Conservation (phyloP, 139 green algal genomes). For the Asterochloris erici region DNA sequence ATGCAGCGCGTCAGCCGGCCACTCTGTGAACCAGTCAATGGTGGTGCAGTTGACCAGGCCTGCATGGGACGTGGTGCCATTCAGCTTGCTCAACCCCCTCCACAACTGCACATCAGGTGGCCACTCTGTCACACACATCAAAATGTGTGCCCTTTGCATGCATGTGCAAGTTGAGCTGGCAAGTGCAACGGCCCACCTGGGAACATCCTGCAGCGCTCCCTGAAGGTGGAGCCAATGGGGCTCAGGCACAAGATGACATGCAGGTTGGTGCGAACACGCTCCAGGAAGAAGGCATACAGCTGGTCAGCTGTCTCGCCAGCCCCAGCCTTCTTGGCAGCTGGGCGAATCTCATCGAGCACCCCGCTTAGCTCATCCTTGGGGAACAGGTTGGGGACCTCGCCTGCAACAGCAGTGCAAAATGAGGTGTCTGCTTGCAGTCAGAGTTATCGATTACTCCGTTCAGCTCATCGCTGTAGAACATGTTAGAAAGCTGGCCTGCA, state of each 20-base stretch:
- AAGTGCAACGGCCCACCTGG: not conserved
- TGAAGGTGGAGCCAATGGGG: conserved; percentile 73
- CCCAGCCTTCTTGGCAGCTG: conserved; percentile 52
- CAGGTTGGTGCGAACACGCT: conserved; percentile 53
- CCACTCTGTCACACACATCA: too few relatives aligned
- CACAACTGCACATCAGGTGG: too few relatives aligned
- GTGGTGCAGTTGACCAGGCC: conserved; percentile 83
- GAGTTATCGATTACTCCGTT: too few relatives aligned
- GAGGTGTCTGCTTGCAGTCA: too few relatives aligned
- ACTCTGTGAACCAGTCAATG: conserved; percentile 89
- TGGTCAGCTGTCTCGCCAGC: conserved; percentile 57
- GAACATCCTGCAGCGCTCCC: conserved; percentile 48
- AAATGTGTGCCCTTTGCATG: conserved; percentile 19
- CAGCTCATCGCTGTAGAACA: too few relatives aligned
- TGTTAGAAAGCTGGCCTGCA: too few relatives aligned
- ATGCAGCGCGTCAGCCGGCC: conserved; percentile 45
- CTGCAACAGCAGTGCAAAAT: not conserved
- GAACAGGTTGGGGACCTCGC: conserved; percentile 68
- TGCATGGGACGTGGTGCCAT: conserved; percentile 30
- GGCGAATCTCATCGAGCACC: conserved; percentile 72
- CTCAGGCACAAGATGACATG: conserved; percentile 67
- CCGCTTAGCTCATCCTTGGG: conserved; percentile 69
- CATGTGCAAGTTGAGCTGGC: not conserved
- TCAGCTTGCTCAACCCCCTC: not conserved
- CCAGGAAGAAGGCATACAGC: conserved; percentile 73